A percentile compares a stretch with the other conserved stretches of the same genome.
phyloP scores from a whole-genome alignment of 495 filamentous ascomycete species.

The Neurospora sp. region DNA sequence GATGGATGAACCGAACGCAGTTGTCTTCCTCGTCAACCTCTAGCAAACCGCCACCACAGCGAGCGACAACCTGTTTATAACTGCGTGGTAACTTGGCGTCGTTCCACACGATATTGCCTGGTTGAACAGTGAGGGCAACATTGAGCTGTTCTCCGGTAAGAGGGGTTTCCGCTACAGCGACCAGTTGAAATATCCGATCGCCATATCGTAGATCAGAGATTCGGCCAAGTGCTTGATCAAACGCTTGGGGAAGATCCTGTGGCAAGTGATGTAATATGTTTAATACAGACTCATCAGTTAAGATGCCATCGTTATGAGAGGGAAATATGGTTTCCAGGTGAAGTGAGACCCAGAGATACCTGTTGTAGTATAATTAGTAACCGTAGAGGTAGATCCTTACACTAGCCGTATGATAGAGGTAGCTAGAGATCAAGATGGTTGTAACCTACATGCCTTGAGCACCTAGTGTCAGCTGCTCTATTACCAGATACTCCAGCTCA shows the following conservation, averaged over 20 bases:
- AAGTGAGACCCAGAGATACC: constrained; percentile 3
- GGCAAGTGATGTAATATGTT: not conserved
- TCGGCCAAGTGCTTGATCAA: not conserved
- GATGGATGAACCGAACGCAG: constrained; percentile 1
- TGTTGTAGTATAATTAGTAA: fast-evolving
- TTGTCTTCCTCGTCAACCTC: not conserved
- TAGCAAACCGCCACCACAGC: not conserved
- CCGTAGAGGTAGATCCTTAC: too few species aligned
- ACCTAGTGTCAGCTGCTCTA: not conserved
- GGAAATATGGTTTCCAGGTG: not conserved
- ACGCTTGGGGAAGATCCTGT: not conserved
- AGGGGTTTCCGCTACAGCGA: not conserved
- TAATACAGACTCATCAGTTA: not conserved
- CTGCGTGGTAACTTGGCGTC: not conserved
- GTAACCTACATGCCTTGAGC: not conserved
- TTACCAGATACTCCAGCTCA: not conserved
- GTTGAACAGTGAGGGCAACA: not conserved
- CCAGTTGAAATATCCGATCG: not conserved
- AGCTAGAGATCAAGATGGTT: not conserved
- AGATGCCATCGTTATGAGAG: not conserved
- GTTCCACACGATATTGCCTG: not conserved
- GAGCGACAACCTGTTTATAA: not conserved
- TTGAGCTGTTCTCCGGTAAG: not conserved
- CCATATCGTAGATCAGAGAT: not conserved
- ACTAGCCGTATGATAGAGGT: too few species aligned